A percentile compares a stretch with the other conserved stretches of the same genome.
phyloP scores from a whole-genome alignment of 2,329 filamentous ascomycete genomes.

The Byssothecium circinans region DNA sequence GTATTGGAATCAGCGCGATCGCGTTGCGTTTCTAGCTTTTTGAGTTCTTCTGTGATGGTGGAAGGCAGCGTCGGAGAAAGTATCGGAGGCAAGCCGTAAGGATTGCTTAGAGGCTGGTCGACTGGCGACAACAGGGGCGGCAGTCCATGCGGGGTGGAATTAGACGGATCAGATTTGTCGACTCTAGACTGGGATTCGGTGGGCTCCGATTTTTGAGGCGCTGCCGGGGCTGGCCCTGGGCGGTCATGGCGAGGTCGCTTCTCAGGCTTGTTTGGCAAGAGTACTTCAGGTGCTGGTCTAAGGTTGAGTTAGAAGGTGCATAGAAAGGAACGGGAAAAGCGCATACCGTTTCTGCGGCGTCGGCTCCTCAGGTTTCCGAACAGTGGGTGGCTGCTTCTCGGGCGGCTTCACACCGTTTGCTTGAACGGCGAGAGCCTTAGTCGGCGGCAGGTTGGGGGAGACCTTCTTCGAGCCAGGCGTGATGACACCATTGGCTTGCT shows the following conservation, averaged over 20 bases:
- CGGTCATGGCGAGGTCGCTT: conserved; percentile 18
- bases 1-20: conserved; percentile 39
- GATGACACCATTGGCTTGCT: conserved; percentile 45
- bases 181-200: conserved; percentile 36
- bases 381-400: conserved; percentile 19
- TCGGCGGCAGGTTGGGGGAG: conserved; percentile 29
- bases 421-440: conserved; percentile 23
- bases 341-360: conserved; percentile 26
- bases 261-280: conserved; percentile 18
- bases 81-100: conserved; percentile 52
- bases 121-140: conserved; percentile 44
- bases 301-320: conserved; percentile 17
- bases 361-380: conserved; percentile 14
- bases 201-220: conserved; percentile 41
- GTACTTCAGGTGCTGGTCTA: conserved; percentile 22
- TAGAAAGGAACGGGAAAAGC: neutral
- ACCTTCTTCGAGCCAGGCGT: conserved; percentile 34
- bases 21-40: conserved; percentile 45
- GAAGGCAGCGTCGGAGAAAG: conserved; percentile 62
- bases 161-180: conserved; percentile 32
- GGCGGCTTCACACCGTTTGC: conserved; percentile 30
- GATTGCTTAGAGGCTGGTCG: conserved; percentile 46
- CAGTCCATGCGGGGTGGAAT: conserved; percentile 41
- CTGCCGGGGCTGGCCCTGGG: conserved; percentile 14
- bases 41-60: conserved; percentile 57